These are phyloP conservation scores for Leersia perrieri DNA, from an alignment of 176 grass and related monocot species.

Conservation along the genomic window DNA sequence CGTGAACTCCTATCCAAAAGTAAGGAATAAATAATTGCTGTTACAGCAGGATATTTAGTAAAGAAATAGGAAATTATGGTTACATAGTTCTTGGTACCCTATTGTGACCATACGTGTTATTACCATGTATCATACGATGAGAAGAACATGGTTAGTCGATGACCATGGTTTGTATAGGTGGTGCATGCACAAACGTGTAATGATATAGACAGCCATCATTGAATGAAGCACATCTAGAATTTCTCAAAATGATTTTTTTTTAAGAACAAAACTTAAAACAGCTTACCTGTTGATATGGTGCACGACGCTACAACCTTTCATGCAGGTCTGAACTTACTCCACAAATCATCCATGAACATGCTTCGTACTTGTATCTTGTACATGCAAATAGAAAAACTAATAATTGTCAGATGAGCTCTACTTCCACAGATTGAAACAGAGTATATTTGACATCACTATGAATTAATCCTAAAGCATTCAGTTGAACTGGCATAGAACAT, in stretches of 20 bases:
- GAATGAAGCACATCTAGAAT: background rate
- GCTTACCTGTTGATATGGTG: background rate
- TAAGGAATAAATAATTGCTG: background rate
- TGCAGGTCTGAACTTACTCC: background rate
- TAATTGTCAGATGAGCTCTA: background rate
- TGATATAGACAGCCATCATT: background rate
- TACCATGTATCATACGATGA: no score
- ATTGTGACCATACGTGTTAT: no score
- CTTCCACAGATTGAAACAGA: background rate
- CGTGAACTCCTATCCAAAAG: background rate
- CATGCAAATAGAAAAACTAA: background rate
- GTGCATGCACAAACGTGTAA: background rate
- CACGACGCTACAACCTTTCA: background rate
- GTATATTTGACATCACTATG: background rate
- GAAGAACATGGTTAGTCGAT: no score
- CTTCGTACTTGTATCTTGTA: background rate
- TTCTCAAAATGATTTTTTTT: background rate
- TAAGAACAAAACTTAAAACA: background rate
- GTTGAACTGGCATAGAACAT: no score
- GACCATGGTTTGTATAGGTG: background rate
- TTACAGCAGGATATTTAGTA: background rate
- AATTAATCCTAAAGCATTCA: background rate
- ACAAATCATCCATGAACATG: background rate
- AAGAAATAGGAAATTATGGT: background rate
- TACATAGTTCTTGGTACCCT: no score